phyloP scores from a whole-genome alignment of 2,329 filamentous ascomycete species.

The Epichloe gansuensis region DNA sequence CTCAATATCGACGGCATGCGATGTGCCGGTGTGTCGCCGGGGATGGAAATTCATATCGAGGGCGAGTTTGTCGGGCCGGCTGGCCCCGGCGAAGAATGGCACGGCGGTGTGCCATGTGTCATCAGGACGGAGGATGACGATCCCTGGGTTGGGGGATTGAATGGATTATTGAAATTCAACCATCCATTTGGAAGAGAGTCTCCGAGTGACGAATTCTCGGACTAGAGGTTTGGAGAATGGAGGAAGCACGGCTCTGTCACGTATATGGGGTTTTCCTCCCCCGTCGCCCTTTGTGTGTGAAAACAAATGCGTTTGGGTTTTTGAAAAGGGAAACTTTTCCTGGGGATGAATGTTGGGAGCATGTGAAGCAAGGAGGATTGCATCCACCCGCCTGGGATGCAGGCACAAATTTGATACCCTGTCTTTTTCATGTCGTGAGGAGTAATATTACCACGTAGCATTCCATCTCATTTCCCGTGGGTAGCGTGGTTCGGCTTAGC shows the following conservation, averaged over 20 bases:
- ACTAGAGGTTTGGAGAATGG: conserved; percentile 9
- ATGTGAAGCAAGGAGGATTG: background rate
- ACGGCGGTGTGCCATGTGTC: conserved; percentile 81
- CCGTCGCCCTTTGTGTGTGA: no score
- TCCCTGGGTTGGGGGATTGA: conserved; percentile 92
- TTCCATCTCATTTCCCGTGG: no score
- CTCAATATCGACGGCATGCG: conserved; percentile 69
- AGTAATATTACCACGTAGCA: no score
- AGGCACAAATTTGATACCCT: conserved; percentile 1
- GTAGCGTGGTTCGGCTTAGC: background rate
- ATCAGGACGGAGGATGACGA: conserved; percentile 70
- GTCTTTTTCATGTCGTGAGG: no score
- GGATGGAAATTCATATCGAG: conserved; percentile 77
- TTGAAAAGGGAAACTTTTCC: no score
- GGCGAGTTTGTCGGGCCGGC: conserved; percentile 59
- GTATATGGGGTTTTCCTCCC: no score
- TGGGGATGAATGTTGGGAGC: no score
- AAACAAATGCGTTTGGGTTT: background rate
- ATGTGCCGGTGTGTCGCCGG: conserved; percentile 53
- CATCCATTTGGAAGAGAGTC: conserved; percentile 65
- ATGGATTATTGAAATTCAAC: conserved; percentile 91
- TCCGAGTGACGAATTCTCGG: conserved; percentile 16
- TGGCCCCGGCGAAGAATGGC: conserved; percentile 36
- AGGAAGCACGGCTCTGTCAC: background rate
- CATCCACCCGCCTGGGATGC: background rate